Base-by-base conservation (phyloP, 108 stramenopile species). In the Cylindrotheca fusiformis region DNA sequence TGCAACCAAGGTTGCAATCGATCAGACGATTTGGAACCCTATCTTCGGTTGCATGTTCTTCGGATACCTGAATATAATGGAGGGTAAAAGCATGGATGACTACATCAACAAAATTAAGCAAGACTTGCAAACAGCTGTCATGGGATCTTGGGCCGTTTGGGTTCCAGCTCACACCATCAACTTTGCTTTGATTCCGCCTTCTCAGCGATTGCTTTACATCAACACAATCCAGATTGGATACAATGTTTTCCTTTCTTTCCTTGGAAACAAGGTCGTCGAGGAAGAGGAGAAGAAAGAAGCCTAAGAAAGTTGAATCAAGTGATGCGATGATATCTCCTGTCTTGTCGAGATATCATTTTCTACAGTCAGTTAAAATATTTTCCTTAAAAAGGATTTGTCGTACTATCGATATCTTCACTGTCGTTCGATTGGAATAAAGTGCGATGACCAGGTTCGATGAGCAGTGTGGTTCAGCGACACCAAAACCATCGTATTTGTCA, bases 31-130 rank as follows among this genome's bases (percentile, higher is more conserved):
- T 20, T 97, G 97, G 97, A 93, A 93, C 70, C 95, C 95, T 17
- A 92, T 96, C 67, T 97, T 97, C 72, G 95, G 95, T 8, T 68
- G 74, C 62, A 91, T 95, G 90, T 97, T 97, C 86, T 97, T 97
- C 76, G 94, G 94, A 52, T 97, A 94, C 72, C 74, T 96, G 55
- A 95, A 95, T 57, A 32, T 78, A 27, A 69, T 76, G 25, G 95
- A 97, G 66, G 95, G 97, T 24, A 86, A 93, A 67, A 77, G 83
- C 33, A 67, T 88, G 25, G 79, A 81, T 27, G 91, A 87, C 45
- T 94, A 95, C 60, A 77, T 73, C 68, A 86, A 81, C 29, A 94
- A 94, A 69, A 83, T 97, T 58, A 65, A 95, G 82, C 75, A 85
- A 46, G 94, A 97, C 81, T 77, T 96, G 54, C 83, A 88, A 76